These are phyloP conservation scores for Phyllosticta capitalensis DNA, from an alignment of 2,329 filamentous ascomycete species.

Conservation along the genomic window DNA sequence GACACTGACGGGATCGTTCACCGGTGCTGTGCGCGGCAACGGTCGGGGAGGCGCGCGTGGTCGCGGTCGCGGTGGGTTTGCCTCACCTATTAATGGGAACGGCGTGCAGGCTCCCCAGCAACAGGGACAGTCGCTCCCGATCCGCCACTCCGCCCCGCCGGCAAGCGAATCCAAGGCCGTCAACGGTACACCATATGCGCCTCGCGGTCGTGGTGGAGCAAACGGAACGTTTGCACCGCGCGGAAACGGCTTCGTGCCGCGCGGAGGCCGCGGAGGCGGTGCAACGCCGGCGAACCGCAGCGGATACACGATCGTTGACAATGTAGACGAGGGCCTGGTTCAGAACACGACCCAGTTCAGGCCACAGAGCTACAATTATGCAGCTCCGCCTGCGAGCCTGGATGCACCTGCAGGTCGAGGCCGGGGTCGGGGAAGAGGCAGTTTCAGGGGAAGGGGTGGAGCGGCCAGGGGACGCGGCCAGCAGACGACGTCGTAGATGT, in stretches of 20 bases:
- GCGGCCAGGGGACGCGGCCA: slow-evolving; percentile 3
- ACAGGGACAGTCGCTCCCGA: slow-evolving; percentile 28
- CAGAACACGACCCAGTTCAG: slow-evolving; percentile 47
- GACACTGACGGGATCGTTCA: slow-evolving; percentile 50
- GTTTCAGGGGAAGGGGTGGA: slow-evolving; percentile 3
- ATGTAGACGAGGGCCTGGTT: slow-evolving; percentile 45
- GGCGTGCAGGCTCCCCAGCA: slow-evolving; percentile 12
- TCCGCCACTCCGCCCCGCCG: slow-evolving; percentile 25
- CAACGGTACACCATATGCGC: background rate
- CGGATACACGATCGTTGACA: slow-evolving; percentile 40
- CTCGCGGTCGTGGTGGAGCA: slow-evolving; percentile 28
- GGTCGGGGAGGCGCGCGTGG: slow-evolving; percentile 29
- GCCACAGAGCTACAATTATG: slow-evolving; percentile 36
- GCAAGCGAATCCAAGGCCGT: background rate
- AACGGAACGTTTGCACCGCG: slow-evolving; percentile 19
- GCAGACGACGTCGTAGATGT: background rate
- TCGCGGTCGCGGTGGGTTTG: slow-evolving; percentile 31
- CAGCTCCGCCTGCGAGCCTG: slow-evolving; percentile 27
- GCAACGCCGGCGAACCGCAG: slow-evolving; percentile 25
- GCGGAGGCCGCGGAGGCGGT: slow-evolving; percentile 29
- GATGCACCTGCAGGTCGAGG: slow-evolving; percentile 20
- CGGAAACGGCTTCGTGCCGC: slow-evolving; percentile 27
- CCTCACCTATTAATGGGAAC: slow-evolving; percentile 22
- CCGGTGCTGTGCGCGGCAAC: slow-evolving; percentile 44
- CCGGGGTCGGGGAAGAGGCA: slow-evolving; percentile 22